Percentiles rank a stretch among this genome's conserved stretches.
Evolutionary conservation across 148 eudicot species (phyloP).

Genomic region (Salicornia ramosissima): DNA sequence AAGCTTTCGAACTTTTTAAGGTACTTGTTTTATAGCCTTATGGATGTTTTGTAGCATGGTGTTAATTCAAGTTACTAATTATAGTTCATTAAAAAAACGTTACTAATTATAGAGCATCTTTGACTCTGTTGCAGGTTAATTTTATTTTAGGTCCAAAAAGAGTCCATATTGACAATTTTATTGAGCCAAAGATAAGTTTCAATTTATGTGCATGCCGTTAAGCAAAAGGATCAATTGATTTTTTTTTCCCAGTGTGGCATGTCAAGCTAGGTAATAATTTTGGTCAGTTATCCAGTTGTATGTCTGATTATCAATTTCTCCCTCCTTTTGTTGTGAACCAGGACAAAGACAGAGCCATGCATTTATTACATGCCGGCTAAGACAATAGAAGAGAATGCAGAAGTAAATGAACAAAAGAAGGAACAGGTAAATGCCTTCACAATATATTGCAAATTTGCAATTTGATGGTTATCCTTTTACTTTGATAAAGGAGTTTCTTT

Average conservation of each 20-base stretch:
- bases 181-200: slow-evolving; percentile 99
- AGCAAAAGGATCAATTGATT: slow-evolving; percentile 41
- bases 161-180: slow-evolving; percentile 97
- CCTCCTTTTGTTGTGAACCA: slow-evolving; percentile 36
- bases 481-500: too few relatives aligned
- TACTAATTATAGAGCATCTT: not conserved
- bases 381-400: slow-evolving; percentile 62
- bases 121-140: slow-evolving; percentile 67
- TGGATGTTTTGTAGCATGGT: not conserved
- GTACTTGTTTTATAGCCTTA: slow-evolving; percentile 28
- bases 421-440: slow-evolving; percentile 54
- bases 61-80: not conserved
- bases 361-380: slow-evolving; percentile 66
- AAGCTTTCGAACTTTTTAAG: slow-evolving; percentile 92
- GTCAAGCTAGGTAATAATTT: slow-evolving; percentile 30
- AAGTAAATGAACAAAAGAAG: slow-evolving; percentile 49
- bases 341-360: slow-evolving; percentile 92
- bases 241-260: slow-evolving; percentile 20
- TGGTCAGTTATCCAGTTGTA: not conserved
- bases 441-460: not conserved
- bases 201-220: slow-evolving; percentile 62
- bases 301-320: slow-evolving; percentile 16
- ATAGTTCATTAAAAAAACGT: too few relatives aligned
- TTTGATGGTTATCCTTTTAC: not conserved
- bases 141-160: slow-evolving; percentile 90